These are phyloP conservation scores for Pichia sp. DNA, from an alignment of 1,139 yeast genomes.

Conservation along the genomic window DNA sequence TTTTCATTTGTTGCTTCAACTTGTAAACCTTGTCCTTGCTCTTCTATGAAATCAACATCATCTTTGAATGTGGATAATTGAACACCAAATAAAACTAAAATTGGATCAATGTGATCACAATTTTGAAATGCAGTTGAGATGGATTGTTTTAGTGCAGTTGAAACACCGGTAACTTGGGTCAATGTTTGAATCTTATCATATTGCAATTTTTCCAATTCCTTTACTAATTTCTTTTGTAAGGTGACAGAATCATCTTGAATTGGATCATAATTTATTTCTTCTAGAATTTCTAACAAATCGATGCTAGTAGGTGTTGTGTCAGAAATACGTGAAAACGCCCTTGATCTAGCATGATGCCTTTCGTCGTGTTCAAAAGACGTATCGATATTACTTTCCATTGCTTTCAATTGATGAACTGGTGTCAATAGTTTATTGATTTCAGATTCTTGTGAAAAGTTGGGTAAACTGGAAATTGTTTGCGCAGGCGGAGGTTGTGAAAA, in stretches of 20 bases:
- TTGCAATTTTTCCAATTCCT: constrained; percentile 50
- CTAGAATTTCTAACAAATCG: constrained; percentile 61
- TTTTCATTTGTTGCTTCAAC: constrained; percentile 83
- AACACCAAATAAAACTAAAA: constrained; percentile 54
- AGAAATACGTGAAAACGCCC: constrained; percentile 29
- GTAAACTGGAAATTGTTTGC: neutral
- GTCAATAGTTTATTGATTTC: constrained; percentile 10
- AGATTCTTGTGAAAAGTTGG: constrained; percentile 1
- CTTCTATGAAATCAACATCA: constrained; percentile 70
- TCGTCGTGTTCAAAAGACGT: neutral
- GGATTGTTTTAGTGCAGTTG: constrained; percentile 44
- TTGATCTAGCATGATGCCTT: constrained; percentile 28
- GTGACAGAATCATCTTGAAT: constrained; percentile 55
- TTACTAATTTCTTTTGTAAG: constrained; percentile 54
- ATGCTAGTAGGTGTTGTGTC: constrained; percentile 23
- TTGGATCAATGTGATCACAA: constrained; percentile 61
- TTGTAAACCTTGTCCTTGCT: constrained; percentile 79
- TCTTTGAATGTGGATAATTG: constrained; percentile 60
- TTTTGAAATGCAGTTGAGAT: constrained; percentile 53
- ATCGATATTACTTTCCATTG: constrained; percentile 5
- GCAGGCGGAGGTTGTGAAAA: neutral
- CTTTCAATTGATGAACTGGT: constrained; percentile 7
- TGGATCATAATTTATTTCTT: constrained; percentile 72
- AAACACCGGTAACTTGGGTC: constrained; percentile 39
- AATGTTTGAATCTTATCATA: constrained; percentile 48